Evolutionary conservation across 495 filamentous ascomycete genomes (phyloP).

Genomic region (Daldinia caldariorum): DNA sequence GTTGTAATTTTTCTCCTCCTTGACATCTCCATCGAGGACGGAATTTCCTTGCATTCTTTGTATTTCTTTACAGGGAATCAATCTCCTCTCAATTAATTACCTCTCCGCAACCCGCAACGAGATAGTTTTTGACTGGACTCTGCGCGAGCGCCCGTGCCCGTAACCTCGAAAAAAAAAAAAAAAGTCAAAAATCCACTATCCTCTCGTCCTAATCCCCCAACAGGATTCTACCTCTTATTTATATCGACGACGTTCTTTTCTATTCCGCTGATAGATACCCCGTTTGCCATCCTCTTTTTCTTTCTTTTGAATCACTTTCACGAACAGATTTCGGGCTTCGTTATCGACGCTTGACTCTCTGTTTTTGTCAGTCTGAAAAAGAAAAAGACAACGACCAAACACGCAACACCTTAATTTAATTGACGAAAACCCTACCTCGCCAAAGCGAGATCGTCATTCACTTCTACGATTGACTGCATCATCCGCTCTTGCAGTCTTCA

Average conservation of each 20-base stretch:
- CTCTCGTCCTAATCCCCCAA: slow-evolving; percentile 2
- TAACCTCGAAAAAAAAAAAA: slow-evolving; percentile 18
- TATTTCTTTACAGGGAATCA: slow-evolving; percentile 50
- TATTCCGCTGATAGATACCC: slow-evolving; percentile 42
- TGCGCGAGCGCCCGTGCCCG: slow-evolving; percentile 38
- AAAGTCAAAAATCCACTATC: slow-evolving; percentile 16
- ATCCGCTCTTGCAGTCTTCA: slow-evolving; percentile 25
- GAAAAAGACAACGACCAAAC: slow-evolving; percentile 34
- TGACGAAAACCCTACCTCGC: slow-evolving; percentile 30
- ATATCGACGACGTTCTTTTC: slow-evolving; percentile 40
- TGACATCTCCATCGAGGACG: slow-evolving; percentile 43
- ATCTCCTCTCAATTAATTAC: slow-evolving; percentile 51
- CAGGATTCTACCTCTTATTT: slow-evolving; percentile 19
- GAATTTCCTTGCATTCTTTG: slow-evolving; percentile 47
- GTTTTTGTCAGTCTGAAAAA: slow-evolving; percentile 28
- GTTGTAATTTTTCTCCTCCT: slow-evolving; percentile 49
- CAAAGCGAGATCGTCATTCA: slow-evolving; percentile 36
- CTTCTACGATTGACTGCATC: slow-evolving; percentile 40
- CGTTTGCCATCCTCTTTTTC: slow-evolving; percentile 32
- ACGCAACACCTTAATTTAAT: slow-evolving; percentile 46
- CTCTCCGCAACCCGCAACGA: slow-evolving; percentile 35
- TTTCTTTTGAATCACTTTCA: slow-evolving; percentile 17
- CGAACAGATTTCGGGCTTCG: slow-evolving; percentile 34
- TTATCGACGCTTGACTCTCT: slow-evolving; percentile 36
- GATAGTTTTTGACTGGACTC: slow-evolving; percentile 27